Conservation (phyloP, 192 early-diverging fungal genomes). For the Globomyces pollinis-pini region DNA sequence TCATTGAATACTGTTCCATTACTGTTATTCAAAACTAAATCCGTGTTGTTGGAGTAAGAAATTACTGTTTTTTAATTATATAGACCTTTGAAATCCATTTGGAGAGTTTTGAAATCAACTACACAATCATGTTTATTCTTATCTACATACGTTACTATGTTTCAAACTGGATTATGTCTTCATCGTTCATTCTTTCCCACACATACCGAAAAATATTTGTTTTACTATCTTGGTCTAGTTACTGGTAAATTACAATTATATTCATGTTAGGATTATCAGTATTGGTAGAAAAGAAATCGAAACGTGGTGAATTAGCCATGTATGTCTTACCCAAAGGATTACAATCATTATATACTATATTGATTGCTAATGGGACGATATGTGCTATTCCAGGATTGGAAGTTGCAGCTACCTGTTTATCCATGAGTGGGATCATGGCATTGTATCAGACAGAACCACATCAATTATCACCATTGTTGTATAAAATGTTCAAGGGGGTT, state of each 20-base stretch:
- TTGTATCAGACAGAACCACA: constrained; percentile 39
- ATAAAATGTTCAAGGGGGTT: constrained; percentile 35
- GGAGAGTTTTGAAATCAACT: constrained; percentile 43
- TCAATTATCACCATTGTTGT: constrained; percentile 27
- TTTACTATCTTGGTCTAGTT: constrained; percentile 54
- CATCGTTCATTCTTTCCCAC: constrained; percentile 50
- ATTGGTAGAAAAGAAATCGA: constrained; percentile 60
- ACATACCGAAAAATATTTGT: constrained; percentile 49
- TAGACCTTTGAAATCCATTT: constrained; percentile 36
- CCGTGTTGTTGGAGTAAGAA: constrained; percentile 53
- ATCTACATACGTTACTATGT: constrained; percentile 53
- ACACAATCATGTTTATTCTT: constrained; percentile 59
- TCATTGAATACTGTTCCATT: constrained; percentile 70
- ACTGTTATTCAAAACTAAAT: constrained; percentile 50
- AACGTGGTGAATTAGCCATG: constrained; percentile 65
- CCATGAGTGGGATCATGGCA: constrained; percentile 18
- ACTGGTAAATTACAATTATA: too few relatives aligned
- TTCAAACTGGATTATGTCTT: constrained; percentile 59
- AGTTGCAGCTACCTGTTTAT: constrained; percentile 47
- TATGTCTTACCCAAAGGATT: constrained; percentile 73
- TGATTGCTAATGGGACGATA: constrained; percentile 53
- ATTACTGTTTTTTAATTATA: constrained; percentile 12
- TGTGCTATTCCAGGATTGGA: constrained; percentile 54
- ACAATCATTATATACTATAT: constrained; percentile 55
- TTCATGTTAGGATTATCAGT: constrained; percentile 53